Evolutionary conservation across 2,329 filamentous ascomycete species (phyloP).

Genomic region (Paecilomyces sp.): DNA sequence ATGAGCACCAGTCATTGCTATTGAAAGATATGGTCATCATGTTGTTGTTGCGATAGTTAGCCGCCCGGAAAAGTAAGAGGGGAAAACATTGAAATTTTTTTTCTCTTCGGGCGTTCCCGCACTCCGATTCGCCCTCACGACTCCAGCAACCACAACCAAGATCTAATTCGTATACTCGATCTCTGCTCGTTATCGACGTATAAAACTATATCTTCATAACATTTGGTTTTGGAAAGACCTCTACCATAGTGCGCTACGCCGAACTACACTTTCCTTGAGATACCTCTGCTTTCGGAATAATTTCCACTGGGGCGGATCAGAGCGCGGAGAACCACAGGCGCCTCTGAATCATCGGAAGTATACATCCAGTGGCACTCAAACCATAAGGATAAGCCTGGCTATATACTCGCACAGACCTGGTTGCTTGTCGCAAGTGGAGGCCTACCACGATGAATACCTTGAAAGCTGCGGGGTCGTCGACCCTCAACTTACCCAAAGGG

Average conservation of each 20-base stretch:
- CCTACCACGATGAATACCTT: slow-evolving; percentile 23
- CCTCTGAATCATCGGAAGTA: too few relatives aligned
- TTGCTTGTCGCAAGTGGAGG: background rate
- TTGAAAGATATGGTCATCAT: background rate
- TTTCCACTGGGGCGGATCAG: too few relatives aligned
- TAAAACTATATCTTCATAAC: background rate
- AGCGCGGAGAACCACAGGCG: too few relatives aligned
- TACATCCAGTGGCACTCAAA: too few relatives aligned
- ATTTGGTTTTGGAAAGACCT: background rate
- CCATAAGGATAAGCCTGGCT: too few relatives aligned
- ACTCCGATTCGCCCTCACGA: background rate
- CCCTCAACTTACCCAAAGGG: slow-evolving; percentile 29
- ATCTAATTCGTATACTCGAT: background rate
- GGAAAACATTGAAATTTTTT: background rate
- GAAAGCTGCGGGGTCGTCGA: slow-evolving; percentile 24
- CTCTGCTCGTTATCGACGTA: background rate
- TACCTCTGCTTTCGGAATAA: too few relatives aligned
- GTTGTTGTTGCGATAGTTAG: background rate
- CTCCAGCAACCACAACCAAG: background rate
- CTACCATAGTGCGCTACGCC: too few relatives aligned
- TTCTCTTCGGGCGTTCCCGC: background rate
- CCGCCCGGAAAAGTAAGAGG: background rate
- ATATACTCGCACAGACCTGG: too few relatives aligned
- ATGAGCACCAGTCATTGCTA: background rate
- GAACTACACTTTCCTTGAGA: too few relatives aligned